These are phyloP conservation scores for Cucurbita moschata DNA, from an alignment of 306 rosid species.

Conservation along the genomic window DNA sequence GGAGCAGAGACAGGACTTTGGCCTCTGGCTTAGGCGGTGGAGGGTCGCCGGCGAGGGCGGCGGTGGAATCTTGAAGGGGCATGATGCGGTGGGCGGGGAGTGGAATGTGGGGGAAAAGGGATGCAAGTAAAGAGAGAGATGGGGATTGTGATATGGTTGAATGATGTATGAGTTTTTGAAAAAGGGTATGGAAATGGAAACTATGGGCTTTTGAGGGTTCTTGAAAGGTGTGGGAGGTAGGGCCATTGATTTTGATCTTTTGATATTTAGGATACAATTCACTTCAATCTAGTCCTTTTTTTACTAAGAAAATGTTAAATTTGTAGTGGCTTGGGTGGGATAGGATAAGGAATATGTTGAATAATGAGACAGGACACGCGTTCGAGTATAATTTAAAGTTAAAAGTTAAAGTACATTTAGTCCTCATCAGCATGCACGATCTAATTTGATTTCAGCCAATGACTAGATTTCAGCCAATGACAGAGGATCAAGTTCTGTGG, in stretches of 20 bases:
- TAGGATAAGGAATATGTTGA: too few species aligned
- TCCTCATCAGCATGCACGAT: too few species aligned
- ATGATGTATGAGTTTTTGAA: not conserved
- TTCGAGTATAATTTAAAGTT: too few species aligned
- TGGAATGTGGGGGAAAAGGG: not conserved
- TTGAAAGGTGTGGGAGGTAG: not conserved
- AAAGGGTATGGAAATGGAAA: not conserved
- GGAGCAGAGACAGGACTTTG: constrained; percentile 43
- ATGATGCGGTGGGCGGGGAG: not conserved
- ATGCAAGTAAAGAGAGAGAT: not conserved
- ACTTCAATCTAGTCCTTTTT: not conserved
- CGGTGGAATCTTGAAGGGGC: not conserved
- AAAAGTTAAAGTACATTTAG: too few species aligned
- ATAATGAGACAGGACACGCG: not conserved
- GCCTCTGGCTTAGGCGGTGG: constrained; percentile 40
- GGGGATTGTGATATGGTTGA: not conserved
- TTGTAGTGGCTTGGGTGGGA: not conserved
- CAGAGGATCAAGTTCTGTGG: too few species aligned
- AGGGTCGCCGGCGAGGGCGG: not conserved
- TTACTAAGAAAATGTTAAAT: not conserved
- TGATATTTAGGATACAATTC: not conserved
- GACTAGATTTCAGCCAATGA: too few species aligned
- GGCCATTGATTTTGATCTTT: not conserved
- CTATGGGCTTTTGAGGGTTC: not conserved
- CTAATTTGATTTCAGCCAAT: too few species aligned